Evolutionary conservation across 2,329 filamentous ascomycete species (phyloP).

Genomic region (Chaetomium sp.): DNA sequence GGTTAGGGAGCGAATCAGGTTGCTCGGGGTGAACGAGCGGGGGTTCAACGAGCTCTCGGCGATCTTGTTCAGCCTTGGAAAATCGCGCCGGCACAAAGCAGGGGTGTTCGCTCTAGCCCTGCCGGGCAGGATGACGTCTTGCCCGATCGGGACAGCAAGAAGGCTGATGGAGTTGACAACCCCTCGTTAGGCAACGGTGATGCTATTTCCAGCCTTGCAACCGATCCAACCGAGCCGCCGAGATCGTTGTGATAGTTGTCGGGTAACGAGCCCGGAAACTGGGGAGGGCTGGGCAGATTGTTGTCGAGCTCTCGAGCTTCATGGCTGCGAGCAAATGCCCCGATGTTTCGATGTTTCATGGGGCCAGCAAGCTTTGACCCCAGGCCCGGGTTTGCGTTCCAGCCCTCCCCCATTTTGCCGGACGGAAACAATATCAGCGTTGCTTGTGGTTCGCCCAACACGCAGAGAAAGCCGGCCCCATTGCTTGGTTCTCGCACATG

Average conservation of each 20-base stretch:
- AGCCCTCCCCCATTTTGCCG: conserved; percentile 2
- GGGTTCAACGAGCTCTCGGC: conserved; percentile 20
- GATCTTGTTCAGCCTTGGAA: conserved; percentile 34
- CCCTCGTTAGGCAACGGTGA: conserved; percentile 25
- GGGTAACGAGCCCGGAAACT: conserved; percentile 5
- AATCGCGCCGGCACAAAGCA: conserved; percentile 23
- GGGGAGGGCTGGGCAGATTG: not conserved
- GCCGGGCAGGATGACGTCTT: conserved; percentile 31
- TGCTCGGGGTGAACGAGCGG: conserved; percentile 14
- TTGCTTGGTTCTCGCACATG: conserved; percentile 10
- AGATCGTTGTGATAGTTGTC: not conserved
- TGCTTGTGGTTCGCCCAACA: not conserved
- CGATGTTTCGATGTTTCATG: conserved; percentile 1
- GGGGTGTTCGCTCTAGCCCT: conserved; percentile 26
- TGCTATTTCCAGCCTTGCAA: conserved; percentile 28
- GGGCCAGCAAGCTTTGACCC: not conserved
- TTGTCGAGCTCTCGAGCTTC: not conserved
- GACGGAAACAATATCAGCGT: not conserved
- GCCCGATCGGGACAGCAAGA: conserved; percentile 25
- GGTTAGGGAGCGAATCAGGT: conserved; percentile 16
- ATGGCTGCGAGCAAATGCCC: conserved; percentile 2
- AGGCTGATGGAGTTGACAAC: conserved; percentile 9
- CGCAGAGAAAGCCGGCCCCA: not conserved
- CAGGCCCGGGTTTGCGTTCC: not conserved
- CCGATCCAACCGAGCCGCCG: conserved; percentile 10